phyloP scores from a whole-genome alignment of 345 rosid species.

The Nephelium lappaceum region DNA sequence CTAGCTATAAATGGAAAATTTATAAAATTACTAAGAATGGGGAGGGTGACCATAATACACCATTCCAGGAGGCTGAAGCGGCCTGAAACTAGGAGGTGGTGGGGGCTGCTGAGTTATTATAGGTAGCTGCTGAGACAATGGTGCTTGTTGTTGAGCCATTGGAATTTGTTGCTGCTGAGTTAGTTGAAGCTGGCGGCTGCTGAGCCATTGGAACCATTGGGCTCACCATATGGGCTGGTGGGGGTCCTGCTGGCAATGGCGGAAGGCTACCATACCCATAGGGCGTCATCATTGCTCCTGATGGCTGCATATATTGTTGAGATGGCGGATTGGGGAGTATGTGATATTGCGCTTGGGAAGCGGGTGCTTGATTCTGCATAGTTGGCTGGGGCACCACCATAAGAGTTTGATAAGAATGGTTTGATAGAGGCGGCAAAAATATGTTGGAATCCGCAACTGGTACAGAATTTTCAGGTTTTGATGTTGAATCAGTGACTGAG shows the following conservation, averaged over 20 bases:
- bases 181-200: constrained; percentile 42
- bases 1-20: constrained; percentile 22
- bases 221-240: constrained; percentile 54
- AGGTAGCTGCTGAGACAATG: constrained; percentile 31
- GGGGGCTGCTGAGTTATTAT: constrained; percentile 44
- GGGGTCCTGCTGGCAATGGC: constrained; percentile 61
- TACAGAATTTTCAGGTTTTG: constrained; percentile 48
- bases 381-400: constrained; percentile 38
- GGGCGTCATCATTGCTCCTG: constrained; percentile 50
- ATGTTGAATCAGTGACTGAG: constrained; percentile 27
- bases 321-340: constrained; percentile 54
- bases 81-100: constrained; percentile 58
- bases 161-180: constrained; percentile 47
- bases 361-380: constrained; percentile 48
- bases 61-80: constrained; percentile 73
- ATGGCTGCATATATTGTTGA: constrained; percentile 62
- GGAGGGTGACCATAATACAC: constrained; percentile 63
- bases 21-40: constrained; percentile 48
- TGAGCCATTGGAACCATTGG: constrained; percentile 49
- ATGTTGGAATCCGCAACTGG: constrained; percentile 47
- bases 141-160: constrained; percentile 28
- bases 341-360: constrained; percentile 64
- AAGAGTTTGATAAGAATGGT: constrained; percentile 45
- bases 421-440: constrained; percentile 45
- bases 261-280: constrained; percentile 66